Evolutionary conservation across 1,139 yeast genomes (phyloP).

Genomic region (Geotrichum phurueaensis): DNA sequence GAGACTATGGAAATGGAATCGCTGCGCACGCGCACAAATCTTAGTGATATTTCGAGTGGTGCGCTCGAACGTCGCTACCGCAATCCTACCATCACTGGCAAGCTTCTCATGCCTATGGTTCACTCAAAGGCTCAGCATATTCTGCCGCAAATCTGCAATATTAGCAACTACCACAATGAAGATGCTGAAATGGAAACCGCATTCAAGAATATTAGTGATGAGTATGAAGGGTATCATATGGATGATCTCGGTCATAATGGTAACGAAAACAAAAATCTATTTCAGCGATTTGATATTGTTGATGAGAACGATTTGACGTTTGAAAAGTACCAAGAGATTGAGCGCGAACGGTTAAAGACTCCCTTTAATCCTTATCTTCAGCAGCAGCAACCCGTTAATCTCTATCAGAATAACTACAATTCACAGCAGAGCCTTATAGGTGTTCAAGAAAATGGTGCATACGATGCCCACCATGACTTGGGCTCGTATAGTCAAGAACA

Average conservation of each 20-base stretch:
- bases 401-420: neutral
- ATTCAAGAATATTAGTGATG: conserved; percentile 4
- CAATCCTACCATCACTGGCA: conserved; percentile 32
- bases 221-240: conserved; percentile 6
- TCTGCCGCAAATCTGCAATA: conserved; percentile 21
- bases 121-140: conserved; percentile 28
- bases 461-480: neutral
- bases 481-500: neutral
- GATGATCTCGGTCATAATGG: conserved; percentile 5
- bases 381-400: neutral
- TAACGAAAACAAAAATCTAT: conserved; percentile 10
- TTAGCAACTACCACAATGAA: conserved; percentile 6
- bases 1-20: conserved; percentile 23
- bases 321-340: conserved; percentile 22
- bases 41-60: conserved; percentile 21
- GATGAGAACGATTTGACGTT: conserved; percentile 30
- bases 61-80: conserved; percentile 29
- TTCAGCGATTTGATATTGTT: conserved; percentile 29
- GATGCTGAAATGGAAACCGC: conserved; percentile 14
- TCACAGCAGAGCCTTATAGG: neutral
- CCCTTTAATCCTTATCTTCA: conserved; percentile 11
- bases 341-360: conserved; percentile 9
- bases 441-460: neutral
- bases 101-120: conserved; percentile 36
- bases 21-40: conserved; percentile 13